Percentiles rank a stretch among this genome's conserved stretches.
Conservation (phyloP, 2,329 filamentous ascomycete species). For the Tolypocladium paradoxum region DNA sequence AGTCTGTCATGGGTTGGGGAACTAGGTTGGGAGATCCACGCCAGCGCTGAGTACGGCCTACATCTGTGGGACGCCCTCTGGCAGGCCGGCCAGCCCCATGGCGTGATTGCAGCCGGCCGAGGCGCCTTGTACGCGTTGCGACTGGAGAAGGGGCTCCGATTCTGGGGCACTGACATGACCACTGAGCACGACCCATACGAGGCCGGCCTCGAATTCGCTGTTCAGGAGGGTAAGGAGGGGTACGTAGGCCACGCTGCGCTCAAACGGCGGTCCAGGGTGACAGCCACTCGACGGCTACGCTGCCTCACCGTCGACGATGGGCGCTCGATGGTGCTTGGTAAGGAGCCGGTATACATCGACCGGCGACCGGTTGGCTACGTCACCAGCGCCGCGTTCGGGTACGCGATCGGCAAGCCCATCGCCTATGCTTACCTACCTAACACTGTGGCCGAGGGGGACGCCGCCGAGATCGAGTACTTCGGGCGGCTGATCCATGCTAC, state of each 20-base stretch:
- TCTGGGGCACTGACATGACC: slow-evolving; percentile 47
- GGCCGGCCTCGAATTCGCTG: slow-evolving; percentile 40
- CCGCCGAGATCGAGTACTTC: slow-evolving; percentile 53
- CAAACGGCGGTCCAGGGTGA: slow-evolving; percentile 25
- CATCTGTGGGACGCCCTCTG: slow-evolving; percentile 48
- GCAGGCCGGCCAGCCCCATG: slow-evolving; percentile 41
- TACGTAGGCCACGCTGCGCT: slow-evolving; percentile 44
- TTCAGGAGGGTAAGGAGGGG: slow-evolving; percentile 33
- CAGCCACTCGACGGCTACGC: slow-evolving; percentile 24
- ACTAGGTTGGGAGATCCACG: slow-evolving; percentile 51
- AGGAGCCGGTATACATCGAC: slow-evolving; percentile 46
- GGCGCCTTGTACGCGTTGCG: slow-evolving; percentile 47
- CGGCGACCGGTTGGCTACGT: slow-evolving; percentile 43
- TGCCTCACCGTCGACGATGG: slow-evolving; percentile 47
- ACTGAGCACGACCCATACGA: slow-evolving; percentile 51
- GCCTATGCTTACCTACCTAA: slow-evolving; percentile 48
- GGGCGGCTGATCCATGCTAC: slow-evolving; percentile 42
- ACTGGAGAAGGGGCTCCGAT: slow-evolving; percentile 48
- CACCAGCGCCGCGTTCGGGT: slow-evolving; percentile 50
- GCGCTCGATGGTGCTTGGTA: slow-evolving; percentile 45
- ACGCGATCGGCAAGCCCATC: slow-evolving; percentile 45
- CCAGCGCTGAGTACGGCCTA: slow-evolving; percentile 46
- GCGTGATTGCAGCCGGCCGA: slow-evolving; percentile 47
- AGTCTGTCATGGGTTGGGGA: slow-evolving; percentile 52
- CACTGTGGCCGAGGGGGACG: slow-evolving; percentile 31